phyloP scores from a whole-genome alignment of 1,284 basidiomycete genomes.

The Cutaneotrichosporon mucoides region DNA sequence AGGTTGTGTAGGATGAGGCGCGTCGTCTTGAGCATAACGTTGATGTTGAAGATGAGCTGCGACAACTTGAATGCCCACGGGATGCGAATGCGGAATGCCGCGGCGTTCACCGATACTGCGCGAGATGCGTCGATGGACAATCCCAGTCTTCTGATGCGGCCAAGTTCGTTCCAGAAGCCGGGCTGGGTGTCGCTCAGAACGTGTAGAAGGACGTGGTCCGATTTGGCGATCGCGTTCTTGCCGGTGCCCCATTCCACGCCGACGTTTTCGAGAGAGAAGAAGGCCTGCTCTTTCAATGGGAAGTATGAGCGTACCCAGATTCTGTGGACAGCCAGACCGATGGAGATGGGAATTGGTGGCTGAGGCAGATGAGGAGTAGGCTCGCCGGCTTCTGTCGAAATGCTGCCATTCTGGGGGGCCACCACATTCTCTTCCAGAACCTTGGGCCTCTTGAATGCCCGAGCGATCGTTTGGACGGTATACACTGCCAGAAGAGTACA shows the following conservation, averaged over 20 bases:
- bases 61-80: slow-evolving; percentile 74
- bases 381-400: background rate
- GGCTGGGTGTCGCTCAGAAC: slow-evolving; percentile 49
- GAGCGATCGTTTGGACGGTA: slow-evolving; percentile 30
- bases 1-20: slow-evolving; percentile 58
- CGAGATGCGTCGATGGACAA: slow-evolving; percentile 43
- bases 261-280: slow-evolving; percentile 28
- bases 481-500: slow-evolving; percentile 64
- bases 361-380: background rate
- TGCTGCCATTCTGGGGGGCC: no score
- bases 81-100: slow-evolving; percentile 68
- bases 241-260: slow-evolving; percentile 23
- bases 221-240: slow-evolving; percentile 27
- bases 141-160: slow-evolving; percentile 61
- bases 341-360: slow-evolving; percentile 24
- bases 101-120: slow-evolving; percentile 48
- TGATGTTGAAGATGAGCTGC: slow-evolving; percentile 65
- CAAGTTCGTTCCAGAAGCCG: slow-evolving; percentile 73
- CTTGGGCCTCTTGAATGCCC: slow-evolving; percentile 11
- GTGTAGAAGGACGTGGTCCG: slow-evolving; percentile 49
- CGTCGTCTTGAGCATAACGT: slow-evolving; percentile 62
- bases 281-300: slow-evolving; percentile 43
- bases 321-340: slow-evolving; percentile 30
- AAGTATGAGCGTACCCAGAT: slow-evolving; percentile 41
- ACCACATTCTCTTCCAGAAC: background rate